A percentile compares a stretch with the other conserved stretches of the same genome.
Conservation (phyloP, 352 stramenopile species). For the Thalassiosira hispida region DNA sequence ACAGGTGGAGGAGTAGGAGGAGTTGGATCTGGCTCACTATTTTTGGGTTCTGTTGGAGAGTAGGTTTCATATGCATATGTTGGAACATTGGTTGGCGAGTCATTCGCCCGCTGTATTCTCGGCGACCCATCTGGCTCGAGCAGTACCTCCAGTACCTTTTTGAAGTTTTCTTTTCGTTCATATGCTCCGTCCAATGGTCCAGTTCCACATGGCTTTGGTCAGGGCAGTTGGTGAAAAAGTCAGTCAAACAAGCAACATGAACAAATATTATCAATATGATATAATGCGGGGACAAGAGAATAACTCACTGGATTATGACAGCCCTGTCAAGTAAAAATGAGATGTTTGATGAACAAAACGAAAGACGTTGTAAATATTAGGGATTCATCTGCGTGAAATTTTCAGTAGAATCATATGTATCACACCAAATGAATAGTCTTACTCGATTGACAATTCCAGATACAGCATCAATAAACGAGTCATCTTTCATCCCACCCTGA, state of each 20-base stretch:
- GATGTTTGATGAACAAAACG: neutral
- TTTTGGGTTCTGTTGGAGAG: no score
- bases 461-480: constrained; percentile 59
- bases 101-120: neutral
- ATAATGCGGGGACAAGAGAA: neutral
- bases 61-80: neutral
- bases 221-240: neutral
- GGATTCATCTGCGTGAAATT: no score
- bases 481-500: constrained; percentile 30
- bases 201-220: constrained; percentile 16
- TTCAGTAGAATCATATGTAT: no score
- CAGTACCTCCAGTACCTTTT: constrained; percentile 16
- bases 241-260: neutral
- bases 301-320: constrained; percentile 40
- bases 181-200: constrained; percentile 48
- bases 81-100: neutral
- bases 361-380: neutral
- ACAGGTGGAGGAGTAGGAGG: neutral
- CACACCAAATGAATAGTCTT: no score
- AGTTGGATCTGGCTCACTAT: no score
- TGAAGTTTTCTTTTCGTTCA: constrained; percentile 57
- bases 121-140: constrained; percentile 15
- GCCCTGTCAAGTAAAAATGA: neutral
- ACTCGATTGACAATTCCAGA: constrained; percentile 56
- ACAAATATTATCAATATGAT: neutral